phyloP scores from a whole-genome alignment of 768 basidiomycete species.

The Pholiota molesta region DNA sequence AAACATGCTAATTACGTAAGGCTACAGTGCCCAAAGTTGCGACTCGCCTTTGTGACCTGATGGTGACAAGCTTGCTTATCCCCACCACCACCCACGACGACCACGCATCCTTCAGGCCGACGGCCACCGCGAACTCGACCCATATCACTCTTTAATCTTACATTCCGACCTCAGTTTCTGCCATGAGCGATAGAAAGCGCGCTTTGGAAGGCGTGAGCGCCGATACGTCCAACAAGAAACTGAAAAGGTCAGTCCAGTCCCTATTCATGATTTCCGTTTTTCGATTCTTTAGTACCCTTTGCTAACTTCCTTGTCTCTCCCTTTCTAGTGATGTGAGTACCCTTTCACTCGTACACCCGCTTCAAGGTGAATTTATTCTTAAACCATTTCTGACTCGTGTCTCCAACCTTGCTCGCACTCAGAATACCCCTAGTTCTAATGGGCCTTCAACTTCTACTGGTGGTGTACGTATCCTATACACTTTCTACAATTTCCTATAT shows the following conservation, averaged over 20 bases:
- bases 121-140: neutral
- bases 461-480: constrained; percentile 12
- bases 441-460: constrained; percentile 10
- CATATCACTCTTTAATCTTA: neutral
- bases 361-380: constrained; percentile 75
- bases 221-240: constrained; percentile 55
- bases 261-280: neutral
- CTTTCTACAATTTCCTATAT: neutral
- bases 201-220: constrained; percentile 51
- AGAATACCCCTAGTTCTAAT: constrained; percentile 19
- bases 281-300: constrained; percentile 9
- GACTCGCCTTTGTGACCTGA: neutral
- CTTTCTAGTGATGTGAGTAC: constrained; percentile 72
- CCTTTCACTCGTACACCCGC: constrained; percentile 15
- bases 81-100: neutral
- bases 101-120: neutral
- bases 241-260: constrained; percentile 59
- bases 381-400: constrained; percentile 54
- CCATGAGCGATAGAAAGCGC: constrained; percentile 74
- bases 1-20: constrained; percentile 42
- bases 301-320: constrained; percentile 15
- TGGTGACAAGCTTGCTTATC: neutral
- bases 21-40: neutral
- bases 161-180: neutral
- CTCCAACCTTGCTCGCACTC: constrained; percentile 25